Conservation (phyloP, 257 asterid species). For the Hygrophila difformis region DNA sequence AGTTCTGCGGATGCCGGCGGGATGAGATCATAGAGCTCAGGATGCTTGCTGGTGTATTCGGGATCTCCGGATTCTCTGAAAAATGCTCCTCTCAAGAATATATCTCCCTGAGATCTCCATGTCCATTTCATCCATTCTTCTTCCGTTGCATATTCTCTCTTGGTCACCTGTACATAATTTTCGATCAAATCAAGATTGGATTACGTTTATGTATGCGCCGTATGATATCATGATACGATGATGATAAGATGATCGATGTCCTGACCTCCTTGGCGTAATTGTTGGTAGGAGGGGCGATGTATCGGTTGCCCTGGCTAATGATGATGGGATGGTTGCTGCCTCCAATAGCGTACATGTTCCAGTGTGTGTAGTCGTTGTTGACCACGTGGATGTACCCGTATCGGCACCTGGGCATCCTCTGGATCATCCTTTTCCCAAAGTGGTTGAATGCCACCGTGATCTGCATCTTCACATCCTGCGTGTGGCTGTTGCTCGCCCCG, state of each 20-base stretch:
- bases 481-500: constrained; percentile 37
- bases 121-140: constrained; percentile 46
- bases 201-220: too few species aligned
- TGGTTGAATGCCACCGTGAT: constrained; percentile 46
- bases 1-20: constrained; percentile 14
- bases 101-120: constrained; percentile 49
- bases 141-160: constrained; percentile 30
- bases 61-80: constrained; percentile 39
- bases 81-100: constrained; percentile 39
- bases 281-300: constrained; percentile 56
- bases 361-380: constrained; percentile 85
- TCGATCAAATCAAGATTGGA: too few species aligned
- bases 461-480: constrained; percentile 35
- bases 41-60: constrained; percentile 22
- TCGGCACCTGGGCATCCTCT: constrained; percentile 39
- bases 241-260: too few species aligned
- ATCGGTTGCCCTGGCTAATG: constrained; percentile 93
- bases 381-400: constrained; percentile 88
- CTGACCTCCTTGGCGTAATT: constrained; percentile 86
- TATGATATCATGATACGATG: too few species aligned
- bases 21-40: constrained; percentile 19
- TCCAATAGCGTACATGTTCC: constrained; percentile 96
- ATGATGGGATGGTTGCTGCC: constrained; percentile 94
- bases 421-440: constrained; percentile 38
- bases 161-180: constrained; percentile 60